A percentile compares a stretch with the other conserved stretches of the same genome.
Evolutionary conservation across 202 grass and related monocot genomes (phyloP).

Genomic region (Panicum hallii): DNA sequence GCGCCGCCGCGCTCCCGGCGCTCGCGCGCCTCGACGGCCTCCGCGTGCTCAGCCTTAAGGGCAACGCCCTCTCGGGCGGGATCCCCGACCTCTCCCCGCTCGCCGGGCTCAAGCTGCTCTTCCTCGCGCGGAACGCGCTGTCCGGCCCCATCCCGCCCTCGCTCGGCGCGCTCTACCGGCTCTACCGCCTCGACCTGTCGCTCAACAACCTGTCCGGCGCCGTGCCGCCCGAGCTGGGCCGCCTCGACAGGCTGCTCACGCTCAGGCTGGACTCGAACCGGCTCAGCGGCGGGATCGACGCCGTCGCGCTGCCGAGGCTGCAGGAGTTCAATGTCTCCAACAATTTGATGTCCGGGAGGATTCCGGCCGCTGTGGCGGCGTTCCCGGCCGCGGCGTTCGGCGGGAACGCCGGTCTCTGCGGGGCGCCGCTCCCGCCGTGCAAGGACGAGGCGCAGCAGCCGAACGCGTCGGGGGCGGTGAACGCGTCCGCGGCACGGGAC

Average conservation of each 20-base stretch:
- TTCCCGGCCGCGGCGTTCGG: constrained; percentile 58
- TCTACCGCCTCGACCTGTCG: constrained; percentile 88
- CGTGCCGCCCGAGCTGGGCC: constrained; percentile 61
- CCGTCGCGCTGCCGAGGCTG: constrained; percentile 60
- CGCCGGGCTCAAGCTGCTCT: constrained; percentile 78
- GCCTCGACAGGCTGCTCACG: constrained; percentile 68
- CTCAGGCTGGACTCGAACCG: constrained; percentile 81
- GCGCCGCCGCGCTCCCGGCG: constrained; percentile 46
- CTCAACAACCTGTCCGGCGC: constrained; percentile 73
- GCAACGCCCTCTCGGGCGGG: constrained; percentile 58
- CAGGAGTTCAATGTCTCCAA: constrained; percentile 82
- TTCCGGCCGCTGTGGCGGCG: constrained; percentile 56
- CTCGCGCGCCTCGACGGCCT: constrained; percentile 67
- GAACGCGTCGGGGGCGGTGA: constrained; percentile 16
- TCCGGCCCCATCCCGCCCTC: constrained; percentile 67
- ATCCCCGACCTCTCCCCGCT: constrained; percentile 88
- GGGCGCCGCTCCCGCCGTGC: constrained; percentile 67
- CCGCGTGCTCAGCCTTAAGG: constrained; percentile 89
- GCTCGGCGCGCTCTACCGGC: constrained; percentile 50
- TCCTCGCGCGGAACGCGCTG: constrained; percentile 73
- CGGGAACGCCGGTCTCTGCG: constrained; percentile 64
- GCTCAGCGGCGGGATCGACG: constrained; percentile 61
- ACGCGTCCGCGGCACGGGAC: constrained; percentile 36
- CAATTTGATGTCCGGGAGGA: constrained; percentile 62
- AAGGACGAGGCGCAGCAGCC: constrained; percentile 34